Evolutionary conservation across 2,329 filamentous ascomycete genomes (phyloP).

Genomic region (Trichophyton simii): DNA sequence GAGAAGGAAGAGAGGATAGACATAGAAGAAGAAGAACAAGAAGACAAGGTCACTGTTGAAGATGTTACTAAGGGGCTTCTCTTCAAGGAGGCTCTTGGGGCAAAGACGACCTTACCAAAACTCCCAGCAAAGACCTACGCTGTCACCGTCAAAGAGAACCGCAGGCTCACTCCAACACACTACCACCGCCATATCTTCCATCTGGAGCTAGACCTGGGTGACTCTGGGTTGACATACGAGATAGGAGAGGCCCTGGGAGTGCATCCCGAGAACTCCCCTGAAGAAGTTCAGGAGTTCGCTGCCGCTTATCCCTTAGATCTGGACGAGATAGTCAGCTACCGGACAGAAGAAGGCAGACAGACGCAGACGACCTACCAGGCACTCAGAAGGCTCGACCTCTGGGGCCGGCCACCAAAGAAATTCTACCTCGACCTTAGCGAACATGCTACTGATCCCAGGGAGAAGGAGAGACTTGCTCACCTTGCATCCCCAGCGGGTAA

Average conservation of each 20-base stretch:
- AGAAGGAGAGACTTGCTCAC: constrained; percentile 66
- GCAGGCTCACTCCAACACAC: constrained; percentile 69
- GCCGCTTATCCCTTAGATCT: constrained; percentile 73
- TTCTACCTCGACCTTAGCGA: constrained; percentile 91
- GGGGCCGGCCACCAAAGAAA: constrained; percentile 89
- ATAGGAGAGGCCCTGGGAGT: constrained; percentile 96
- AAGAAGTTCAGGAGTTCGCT: constrained; percentile 73
- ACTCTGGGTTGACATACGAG: constrained; percentile 85
- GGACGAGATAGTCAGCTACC: constrained; percentile 75
- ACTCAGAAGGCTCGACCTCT: constrained; percentile 87
- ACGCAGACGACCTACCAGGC: constrained; percentile 70
- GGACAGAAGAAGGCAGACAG: constrained; percentile 43
- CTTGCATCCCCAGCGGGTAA: constrained; percentile 69
- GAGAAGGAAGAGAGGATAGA: background rate
- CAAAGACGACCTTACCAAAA: constrained; percentile 63
- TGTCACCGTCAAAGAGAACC: constrained; percentile 88
- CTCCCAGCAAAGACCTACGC: constrained; percentile 73
- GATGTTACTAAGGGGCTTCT: background rate
- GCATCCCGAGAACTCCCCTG: constrained; percentile 81
- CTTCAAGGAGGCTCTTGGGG: constrained; percentile 90
- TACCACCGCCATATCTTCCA: constrained; percentile 99
- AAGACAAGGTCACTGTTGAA: background rate
- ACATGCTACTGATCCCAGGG: constrained; percentile 67
- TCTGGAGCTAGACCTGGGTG: constrained; percentile 92
- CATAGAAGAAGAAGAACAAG: background rate